Percentiles rank a stretch among this genome's conserved stretches.
phyloP scores from a whole-genome alignment of 768 basidiomycete genomes.

The Boletellus ananiceps region DNA sequence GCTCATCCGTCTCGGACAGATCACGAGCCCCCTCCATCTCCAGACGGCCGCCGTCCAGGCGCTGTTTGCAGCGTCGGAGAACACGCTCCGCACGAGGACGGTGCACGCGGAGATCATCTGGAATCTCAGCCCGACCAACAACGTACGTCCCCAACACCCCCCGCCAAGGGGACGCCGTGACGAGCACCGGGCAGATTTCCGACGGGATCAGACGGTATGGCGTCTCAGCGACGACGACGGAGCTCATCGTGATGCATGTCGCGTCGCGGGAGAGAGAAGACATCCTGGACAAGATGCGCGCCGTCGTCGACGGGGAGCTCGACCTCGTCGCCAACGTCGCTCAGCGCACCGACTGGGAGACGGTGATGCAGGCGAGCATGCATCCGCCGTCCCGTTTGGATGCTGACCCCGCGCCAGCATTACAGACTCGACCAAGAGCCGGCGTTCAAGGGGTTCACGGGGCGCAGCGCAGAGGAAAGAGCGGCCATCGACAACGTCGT shows the following conservation, averaged over 20 bases:
- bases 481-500: slow-evolving; percentile 60
- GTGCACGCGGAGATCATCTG: slow-evolving; percentile 92
- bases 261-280: slow-evolving; percentile 36
- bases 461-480: slow-evolving; percentile 34
- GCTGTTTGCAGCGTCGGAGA: slow-evolving; percentile 60
- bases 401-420: slow-evolving; percentile 39
- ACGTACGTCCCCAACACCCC: slow-evolving; percentile 42
- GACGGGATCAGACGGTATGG: slow-evolving; percentile 88
- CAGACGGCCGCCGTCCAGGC: slow-evolving; percentile 83
- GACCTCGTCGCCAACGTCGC: slow-evolving; percentile 43
- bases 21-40: slow-evolving; percentile 76
- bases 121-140: slow-evolving; percentile 80
- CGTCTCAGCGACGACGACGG: slow-evolving; percentile 57
- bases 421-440: slow-evolving; percentile 64
- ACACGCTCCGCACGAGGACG: slow-evolving; percentile 71
- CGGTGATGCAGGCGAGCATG: slow-evolving; percentile 64
- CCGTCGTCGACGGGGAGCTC: slow-evolving; percentile 55
- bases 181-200: slow-evolving; percentile 56
- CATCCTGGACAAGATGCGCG: slow-evolving; percentile 51
- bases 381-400: too few species aligned
- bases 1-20: slow-evolving; percentile 41
- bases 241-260: slow-evolving; percentile 72
- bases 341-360: slow-evolving; percentile 61
- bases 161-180: not conserved
- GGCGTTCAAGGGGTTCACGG: slow-evolving; percentile 33